Percentiles rank a stretch among this genome's conserved stretches.
Evolutionary conservation across 2,329 filamentous ascomycete genomes (phyloP).

Genomic region (Aspergillus sp.): DNA sequence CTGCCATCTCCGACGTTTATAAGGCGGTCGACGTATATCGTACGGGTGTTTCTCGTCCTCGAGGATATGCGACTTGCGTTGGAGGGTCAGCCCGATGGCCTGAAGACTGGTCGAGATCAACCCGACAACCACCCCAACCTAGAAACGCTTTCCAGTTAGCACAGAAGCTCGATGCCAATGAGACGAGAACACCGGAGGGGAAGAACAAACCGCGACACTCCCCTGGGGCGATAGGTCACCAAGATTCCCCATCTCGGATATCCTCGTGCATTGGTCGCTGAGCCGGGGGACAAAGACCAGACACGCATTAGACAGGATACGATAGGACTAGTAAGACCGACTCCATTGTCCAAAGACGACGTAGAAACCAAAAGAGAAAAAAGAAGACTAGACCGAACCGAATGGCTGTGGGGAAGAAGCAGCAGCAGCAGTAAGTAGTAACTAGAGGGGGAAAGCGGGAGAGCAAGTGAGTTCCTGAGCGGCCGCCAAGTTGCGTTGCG

Average conservation of each 20-base stretch:
- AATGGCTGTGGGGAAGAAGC: constrained; percentile 11
- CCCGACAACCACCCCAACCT: constrained; percentile 92
- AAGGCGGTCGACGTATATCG: constrained; percentile 79
- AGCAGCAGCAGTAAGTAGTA: not conserved
- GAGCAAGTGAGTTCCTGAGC: not conserved
- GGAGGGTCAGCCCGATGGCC: constrained; percentile 89
- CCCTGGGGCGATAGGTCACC: constrained; percentile 75
- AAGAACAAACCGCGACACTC: constrained; percentile 68
- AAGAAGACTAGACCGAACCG: constrained; percentile 12
- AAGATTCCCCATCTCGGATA: constrained; percentile 65
- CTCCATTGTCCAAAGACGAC: constrained; percentile 10
- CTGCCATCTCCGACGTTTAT: constrained; percentile 91
- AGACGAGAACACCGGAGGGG: not conserved
- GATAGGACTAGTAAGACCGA: constrained; percentile 5
- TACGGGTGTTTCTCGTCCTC: constrained; percentile 88
- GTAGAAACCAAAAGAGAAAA: constrained; percentile 9
- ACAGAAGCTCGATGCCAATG: not conserved
- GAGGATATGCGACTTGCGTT: constrained; percentile 96
- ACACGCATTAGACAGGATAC: constrained; percentile 17
- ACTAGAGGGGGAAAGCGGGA: not conserved
- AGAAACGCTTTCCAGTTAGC: constrained; percentile 24
- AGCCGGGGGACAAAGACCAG: constrained; percentile 13
- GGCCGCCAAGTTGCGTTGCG: not conserved
- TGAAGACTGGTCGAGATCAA: constrained; percentile 92
- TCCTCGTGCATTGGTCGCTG: constrained; percentile 38